Base-by-base conservation (phyloP, 768 basidiomycete species). In the Boletus subcaerulescens region DNA sequence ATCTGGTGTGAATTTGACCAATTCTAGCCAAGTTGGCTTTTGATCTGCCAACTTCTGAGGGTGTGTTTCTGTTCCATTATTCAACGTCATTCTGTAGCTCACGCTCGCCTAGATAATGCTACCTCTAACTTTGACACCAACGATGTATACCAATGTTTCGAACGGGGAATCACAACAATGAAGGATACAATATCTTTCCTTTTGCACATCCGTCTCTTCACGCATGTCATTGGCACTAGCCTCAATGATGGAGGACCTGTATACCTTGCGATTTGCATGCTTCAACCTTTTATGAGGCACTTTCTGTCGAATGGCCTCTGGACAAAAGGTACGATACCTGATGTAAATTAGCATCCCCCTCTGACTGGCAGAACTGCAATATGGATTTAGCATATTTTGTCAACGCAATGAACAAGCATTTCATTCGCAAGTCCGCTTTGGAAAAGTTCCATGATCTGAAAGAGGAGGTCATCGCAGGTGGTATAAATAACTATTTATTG, bases 1-100 rank as follows among this genome's bases (percentile, higher is more conserved):
- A 32, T 26, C 45, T 51, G 4, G 38, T 39, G 9, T 39, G 4
- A 47, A 13, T 45, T 6, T 7, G 5, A 11, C 12, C 13, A 24
- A 48, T 32, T 40, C 29, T 39, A 68, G 66, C 59, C 45, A 45
- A 57, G 20, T 22, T 68, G 6, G 33, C 39, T n/a, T 52, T 46
- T 18, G 67, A 67, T 53, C 54, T 68, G 20, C 52, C 58, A 12
- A 68, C 64, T 4, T 57, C 64, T 14, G 56, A 67, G 46, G 62
- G 67, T 66, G 10, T 15, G 43, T 6, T 9, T 38, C 10, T 44
- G 15, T 38, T 22, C 26, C 18, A 3, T 15, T 15, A 4, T 47
- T 11, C 9, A 12, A 15, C 31, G n/a, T 20, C 7, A 12, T 14
- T 12, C 26, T 13, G 11, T 48, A 1, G 35, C 48, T 50, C 36